Percentiles rank a stretch among this genome's conserved stretches.
phyloP scores from a whole-genome alignment of 2,329 filamentous ascomycete species.

The Colletotrichum cuscutae region DNA sequence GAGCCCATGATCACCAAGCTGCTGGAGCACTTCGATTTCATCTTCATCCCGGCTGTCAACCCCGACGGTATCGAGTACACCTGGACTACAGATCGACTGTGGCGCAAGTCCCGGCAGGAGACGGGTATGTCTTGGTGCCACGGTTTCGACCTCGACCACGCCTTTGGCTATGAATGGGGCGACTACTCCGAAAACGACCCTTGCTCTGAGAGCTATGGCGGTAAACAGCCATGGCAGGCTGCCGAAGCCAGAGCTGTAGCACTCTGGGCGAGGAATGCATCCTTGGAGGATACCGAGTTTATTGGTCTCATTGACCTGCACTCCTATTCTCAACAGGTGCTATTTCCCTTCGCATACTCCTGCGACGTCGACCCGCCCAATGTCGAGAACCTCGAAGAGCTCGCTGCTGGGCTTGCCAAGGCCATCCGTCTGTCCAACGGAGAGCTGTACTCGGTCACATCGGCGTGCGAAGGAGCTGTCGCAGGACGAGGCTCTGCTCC shows the following conservation, averaged over 20 bases:
- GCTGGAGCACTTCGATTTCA: slow-evolving; percentile 84
- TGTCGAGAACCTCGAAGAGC: slow-evolving; percentile 90
- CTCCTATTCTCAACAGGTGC: slow-evolving; percentile 93
- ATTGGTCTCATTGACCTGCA: slow-evolving; percentile 92
- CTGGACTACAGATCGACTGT: slow-evolving; percentile 90
- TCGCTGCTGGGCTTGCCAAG: slow-evolving; percentile 88
- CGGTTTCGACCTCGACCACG: slow-evolving; percentile 89
- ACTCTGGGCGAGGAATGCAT: slow-evolving; percentile 86
- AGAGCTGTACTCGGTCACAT: slow-evolving; percentile 80
- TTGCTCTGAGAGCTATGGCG: slow-evolving; percentile 91
- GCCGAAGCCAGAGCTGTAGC: slow-evolving; percentile 81
- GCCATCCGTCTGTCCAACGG: slow-evolving; percentile 84
- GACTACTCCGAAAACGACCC: slow-evolving; percentile 72
- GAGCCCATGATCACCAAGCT: slow-evolving; percentile 77
- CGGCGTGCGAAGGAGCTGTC: slow-evolving; percentile 87
- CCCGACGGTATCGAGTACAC: slow-evolving; percentile 95
- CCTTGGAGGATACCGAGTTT: slow-evolving; percentile 76
- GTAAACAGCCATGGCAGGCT: slow-evolving; percentile 84
- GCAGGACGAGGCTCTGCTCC: slow-evolving; percentile 43
- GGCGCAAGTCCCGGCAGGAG: slow-evolving; percentile 92
- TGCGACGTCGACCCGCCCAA: slow-evolving; percentile 83
- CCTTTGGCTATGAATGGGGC: slow-evolving; percentile 84
- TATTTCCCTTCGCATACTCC: slow-evolving; percentile 91
- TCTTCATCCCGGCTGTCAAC: slow-evolving; percentile 90
- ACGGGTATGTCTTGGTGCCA: slow-evolving; percentile 86